Conservation (phyloP, 331 rosid genomes). For the Acacia concinna region DNA sequence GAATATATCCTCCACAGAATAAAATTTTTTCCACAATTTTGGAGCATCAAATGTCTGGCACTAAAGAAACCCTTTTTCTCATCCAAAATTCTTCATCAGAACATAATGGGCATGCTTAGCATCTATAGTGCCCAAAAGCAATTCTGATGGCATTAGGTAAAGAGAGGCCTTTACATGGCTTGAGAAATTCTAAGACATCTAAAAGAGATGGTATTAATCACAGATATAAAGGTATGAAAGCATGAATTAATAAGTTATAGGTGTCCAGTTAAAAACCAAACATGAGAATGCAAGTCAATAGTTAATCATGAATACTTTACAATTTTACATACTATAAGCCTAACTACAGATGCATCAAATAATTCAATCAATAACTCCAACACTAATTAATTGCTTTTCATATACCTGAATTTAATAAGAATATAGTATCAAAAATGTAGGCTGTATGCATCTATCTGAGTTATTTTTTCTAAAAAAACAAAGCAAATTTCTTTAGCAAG, state of each 20-base stretch:
- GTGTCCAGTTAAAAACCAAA: neutral
- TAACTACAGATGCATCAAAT: neutral
- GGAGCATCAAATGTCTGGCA: slow-evolving; percentile 13
- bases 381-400: neutral
- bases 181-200: slow-evolving; percentile 13
- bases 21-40: slow-evolving; percentile 13
- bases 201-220: neutral
- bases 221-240: neutral
- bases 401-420: slow-evolving; percentile 2
- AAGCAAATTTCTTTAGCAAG: neutral
- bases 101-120: slow-evolving; percentile 18
- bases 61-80: neutral
- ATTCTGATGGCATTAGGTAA: slow-evolving; percentile 11
- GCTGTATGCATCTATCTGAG: neutral
- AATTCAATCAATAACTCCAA: neutral
- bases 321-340: neutral
- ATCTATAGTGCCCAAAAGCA: neutral
- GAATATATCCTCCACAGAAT: neutral
- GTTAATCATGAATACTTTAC: neutral
- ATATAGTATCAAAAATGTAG: neutral
- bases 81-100: neutral
- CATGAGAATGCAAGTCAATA: neutral
- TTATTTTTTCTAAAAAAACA: neutral
- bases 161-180: neutral
- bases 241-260: neutral